Evolutionary conservation across 352 stramenopile species (phyloP), one percentile per base, ranked within the genome.

Genomic region (Blastocystis sp.): DNA sequence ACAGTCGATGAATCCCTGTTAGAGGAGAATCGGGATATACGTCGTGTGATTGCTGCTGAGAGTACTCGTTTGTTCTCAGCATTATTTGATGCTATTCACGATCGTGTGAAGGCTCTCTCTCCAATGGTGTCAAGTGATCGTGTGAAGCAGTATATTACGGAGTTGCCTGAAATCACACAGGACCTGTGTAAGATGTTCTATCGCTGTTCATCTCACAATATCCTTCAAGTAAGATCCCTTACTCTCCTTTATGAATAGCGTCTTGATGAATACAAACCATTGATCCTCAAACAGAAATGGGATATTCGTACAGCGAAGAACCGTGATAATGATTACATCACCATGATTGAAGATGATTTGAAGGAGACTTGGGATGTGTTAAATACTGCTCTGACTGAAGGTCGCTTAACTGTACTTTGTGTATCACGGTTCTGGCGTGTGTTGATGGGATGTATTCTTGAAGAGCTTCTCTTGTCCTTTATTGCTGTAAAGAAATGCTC

Each of bases 161-260:
- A 53, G 51, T 57, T 84, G 7, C 73, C 73, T 1, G 24, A 69
- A 22, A 84, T 84, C 51, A 84, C 73, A 57, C 73, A 84, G 51
- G 73, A 84, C 40, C 51, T 84, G 24, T 84, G 73, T 57, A 66
- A 68, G 51, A 84, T 84, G 73, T 84, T 84, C 73, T 84, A 84
- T 53, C 73, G 73, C 42, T 84, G 42, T 30, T 84, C 73, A 19
- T 68, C 73, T 22, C 59, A 84, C 48, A 54, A 35, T 3, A 48
- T 84, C 4, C 53, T 84, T 30, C 22, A 84, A 57, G 73, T 84
- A n/a, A 22, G 51, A 48, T 15, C 7, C 24, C 5, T 24, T 30
- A 11, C 22, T 37, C 7, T 17, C 35, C 1, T 11, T 42, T 24
- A 44, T 35, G 54, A 53, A 27, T 42, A 84, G 73, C 57, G 68